These are phyloP conservation scores for Clitoria ternatea DNA, from an alignment of 306 rosid species.

Conservation along the genomic window DNA sequence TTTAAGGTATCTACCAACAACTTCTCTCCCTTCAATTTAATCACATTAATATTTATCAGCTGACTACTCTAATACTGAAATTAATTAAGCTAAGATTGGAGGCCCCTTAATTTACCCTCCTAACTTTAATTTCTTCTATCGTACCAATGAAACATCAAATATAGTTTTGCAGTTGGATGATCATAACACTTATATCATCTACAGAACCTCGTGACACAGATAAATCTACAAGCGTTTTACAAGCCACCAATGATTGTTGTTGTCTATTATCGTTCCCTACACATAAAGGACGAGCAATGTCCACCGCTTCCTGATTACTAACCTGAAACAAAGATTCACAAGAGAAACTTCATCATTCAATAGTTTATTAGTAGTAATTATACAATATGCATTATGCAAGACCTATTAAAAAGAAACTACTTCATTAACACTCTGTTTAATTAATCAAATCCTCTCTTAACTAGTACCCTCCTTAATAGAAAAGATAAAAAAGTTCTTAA, in stretches of 20 bases:
- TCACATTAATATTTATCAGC: neutral
- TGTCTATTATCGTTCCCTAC: slow-evolving; percentile 34
- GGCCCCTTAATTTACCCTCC: neutral
- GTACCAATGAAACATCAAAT: slow-evolving; percentile 21
- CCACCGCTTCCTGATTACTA: slow-evolving; percentile 78
- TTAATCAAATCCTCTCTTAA: neutral
- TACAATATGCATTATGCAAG: neutral
- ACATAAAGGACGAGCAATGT: slow-evolving; percentile 51
- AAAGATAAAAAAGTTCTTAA: no score
- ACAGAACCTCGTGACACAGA: slow-evolving; percentile 63
- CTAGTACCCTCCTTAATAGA: no score
- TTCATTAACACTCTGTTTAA: neutral
- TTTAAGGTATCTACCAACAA: no score
- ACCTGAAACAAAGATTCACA: slow-evolving; percentile 45
- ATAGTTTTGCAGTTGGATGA: slow-evolving; percentile 48
- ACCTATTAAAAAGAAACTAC: neutral
- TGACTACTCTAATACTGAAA: neutral
- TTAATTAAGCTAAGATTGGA: neutral
- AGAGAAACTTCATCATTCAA: neutral
- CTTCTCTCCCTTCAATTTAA: neutral
- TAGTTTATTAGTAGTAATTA: neutral
- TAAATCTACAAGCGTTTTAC: slow-evolving; percentile 67
- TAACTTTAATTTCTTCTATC: slow-evolving; percentile 5
- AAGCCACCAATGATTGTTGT: slow-evolving; percentile 56
- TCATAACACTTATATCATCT: slow-evolving; percentile 74